A percentile compares a stretch with the other conserved stretches of the same genome.
Evolutionary conservation across 176 grass and related monocot species (phyloP).

Genomic region (Zea luxurians): DNA sequence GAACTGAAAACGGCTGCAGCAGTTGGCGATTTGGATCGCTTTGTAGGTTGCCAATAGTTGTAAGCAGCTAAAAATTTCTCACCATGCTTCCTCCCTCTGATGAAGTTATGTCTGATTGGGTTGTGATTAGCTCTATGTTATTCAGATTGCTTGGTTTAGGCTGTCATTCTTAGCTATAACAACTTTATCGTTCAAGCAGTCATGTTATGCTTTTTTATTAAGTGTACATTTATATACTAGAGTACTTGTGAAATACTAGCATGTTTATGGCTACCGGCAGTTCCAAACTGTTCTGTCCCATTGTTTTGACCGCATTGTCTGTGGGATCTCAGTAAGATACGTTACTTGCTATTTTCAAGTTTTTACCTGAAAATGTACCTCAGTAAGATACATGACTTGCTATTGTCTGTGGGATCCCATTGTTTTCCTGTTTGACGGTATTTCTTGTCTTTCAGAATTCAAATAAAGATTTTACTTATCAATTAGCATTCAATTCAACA

Average conservation of each 20-base stretch:
- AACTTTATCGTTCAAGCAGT: neutral
- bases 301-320: neutral
- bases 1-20: no score
- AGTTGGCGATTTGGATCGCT: neutral
- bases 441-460: neutral
- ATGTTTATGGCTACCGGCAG: neutral
- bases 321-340: neutral
- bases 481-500: neutral
- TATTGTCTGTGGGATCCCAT: neutral
- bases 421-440: neutral
- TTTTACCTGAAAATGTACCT: no score
- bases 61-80: neutral
- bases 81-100: neutral
- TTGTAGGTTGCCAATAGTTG: neutral
- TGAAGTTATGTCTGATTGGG: neutral
- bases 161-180: neutral
- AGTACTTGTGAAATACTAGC: neutral
- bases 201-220: neutral
- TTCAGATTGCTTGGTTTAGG: conserved; percentile 8
- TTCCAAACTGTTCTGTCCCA: neutral
- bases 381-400: no score
- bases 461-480: neutral
- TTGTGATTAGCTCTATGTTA: neutral
- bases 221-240: no score
- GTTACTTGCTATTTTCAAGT: neutral